Base-by-base conservation (phyloP, 2,329 filamentous ascomycete species). In the Pestalotiopsis sp. region DNA sequence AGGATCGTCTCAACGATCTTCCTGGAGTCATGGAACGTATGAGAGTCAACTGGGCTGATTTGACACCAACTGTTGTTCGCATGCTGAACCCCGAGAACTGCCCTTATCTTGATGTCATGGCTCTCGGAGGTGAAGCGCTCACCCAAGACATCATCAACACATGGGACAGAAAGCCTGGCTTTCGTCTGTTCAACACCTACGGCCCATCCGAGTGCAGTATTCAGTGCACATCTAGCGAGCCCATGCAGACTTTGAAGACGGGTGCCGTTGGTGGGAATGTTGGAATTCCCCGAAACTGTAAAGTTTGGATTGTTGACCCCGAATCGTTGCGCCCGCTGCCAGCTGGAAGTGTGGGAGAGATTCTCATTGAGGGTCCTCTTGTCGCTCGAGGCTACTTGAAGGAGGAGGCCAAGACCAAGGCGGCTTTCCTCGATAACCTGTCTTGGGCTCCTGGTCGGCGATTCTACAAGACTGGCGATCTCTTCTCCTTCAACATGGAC, bases 1-100 rank as follows among this genome's bases (percentile, higher is more conserved):
- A 78, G 14, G 75, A 80, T 25, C 76, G 79, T 7, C 73, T 80
- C n/a, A 66, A 64, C 25, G 77, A 81, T 69, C 73, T 83, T 14
- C 72, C 75, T 4, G 75, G 74, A 20, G 77, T 74, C 31, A 74
- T 66, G 38, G 27, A 38, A 45, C 27, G 56, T 13, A 41, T 59
- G 56, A 31, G 36, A 45, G 73, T 76, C 62, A 76, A 75, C 68
- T 64, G 61, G 60, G 72, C 72, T 62, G 69, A 72, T 39, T 68
- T 79, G 3, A 78, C 77, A 2, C 76, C 77, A 1, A 75, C 77
- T 0, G 73, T 78, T n/a, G 75, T 73, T 2, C 68, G 69, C 5
- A 60, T 77, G 36, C 69, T 78, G 27, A 65, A 72, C 12, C 75
- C 75, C 2, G 59, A 70, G 36, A 69, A 70, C 31, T 71, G 77